Conservation (phyloP, 2,329 filamentous ascomycete species). For the Thielaviopsis musarum region DNA sequence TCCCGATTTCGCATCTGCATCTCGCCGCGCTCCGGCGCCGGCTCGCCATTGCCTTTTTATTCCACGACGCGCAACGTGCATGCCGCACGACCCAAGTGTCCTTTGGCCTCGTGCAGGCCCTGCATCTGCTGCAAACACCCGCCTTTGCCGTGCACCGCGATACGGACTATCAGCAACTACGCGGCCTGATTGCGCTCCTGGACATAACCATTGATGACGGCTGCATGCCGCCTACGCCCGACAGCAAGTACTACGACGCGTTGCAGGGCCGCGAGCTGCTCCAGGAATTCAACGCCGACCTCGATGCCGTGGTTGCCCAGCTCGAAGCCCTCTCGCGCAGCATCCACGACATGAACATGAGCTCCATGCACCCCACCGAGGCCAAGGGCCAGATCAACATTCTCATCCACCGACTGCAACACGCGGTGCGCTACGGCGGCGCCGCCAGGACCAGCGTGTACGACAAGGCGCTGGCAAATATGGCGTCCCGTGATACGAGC, state of each 20-base stretch:
- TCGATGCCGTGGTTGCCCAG: slow-evolving; percentile 48
- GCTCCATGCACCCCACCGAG: slow-evolving; percentile 54
- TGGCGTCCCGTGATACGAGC: background rate
- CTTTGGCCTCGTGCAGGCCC: slow-evolving; percentile 12
- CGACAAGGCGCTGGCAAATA: slow-evolving; percentile 18
- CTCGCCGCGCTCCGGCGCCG: slow-evolving; percentile 46
- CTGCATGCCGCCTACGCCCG: background rate
- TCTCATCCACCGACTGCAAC: slow-evolving; percentile 55
- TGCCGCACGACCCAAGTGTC: slow-evolving; percentile 26
- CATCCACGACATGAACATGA: slow-evolving; percentile 61
- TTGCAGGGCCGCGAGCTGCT: slow-evolving; percentile 14
- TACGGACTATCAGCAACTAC: slow-evolving; percentile 54
- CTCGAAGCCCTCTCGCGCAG: slow-evolving; percentile 41
- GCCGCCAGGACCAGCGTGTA: slow-evolving; percentile 37
- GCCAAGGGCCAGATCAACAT: slow-evolving; percentile 61
- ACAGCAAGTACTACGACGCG: slow-evolving; percentile 15
- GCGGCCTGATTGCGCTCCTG: slow-evolving; percentile 48
- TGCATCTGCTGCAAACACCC: slow-evolving; percentile 21
- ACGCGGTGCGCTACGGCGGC: slow-evolving; percentile 50
- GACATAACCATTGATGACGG: slow-evolving; percentile 60
- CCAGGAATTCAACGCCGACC: slow-evolving; percentile 46
- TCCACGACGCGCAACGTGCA: slow-evolving; percentile 30
- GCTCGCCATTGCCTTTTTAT: slow-evolving; percentile 48
- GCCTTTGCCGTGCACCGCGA: slow-evolving; percentile 35
- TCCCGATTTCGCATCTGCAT: slow-evolving; percentile 34